phyloP scores from a whole-genome alignment of 805 yeast species.

The Blastobotrys robertii region DNA sequence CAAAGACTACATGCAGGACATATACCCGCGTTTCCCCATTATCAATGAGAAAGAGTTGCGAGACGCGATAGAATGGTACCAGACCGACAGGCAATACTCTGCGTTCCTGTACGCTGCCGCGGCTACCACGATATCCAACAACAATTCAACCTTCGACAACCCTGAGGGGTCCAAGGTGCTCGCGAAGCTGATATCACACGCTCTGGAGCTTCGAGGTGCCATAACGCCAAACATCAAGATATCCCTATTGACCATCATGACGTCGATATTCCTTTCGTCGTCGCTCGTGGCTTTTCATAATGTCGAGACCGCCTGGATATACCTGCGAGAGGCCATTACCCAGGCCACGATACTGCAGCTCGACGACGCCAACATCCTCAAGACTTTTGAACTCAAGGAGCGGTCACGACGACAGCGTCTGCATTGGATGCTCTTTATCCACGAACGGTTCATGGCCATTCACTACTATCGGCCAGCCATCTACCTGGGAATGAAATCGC shows the following conservation, averaged over 20 bases:
- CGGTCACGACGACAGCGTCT: conserved; percentile 7
- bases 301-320: conserved; percentile 9
- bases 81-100: conserved; percentile 3
- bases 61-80: conserved; percentile 2
- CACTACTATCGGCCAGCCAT: conserved; percentile 8
- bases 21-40: conserved; percentile 10
- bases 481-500: not conserved
- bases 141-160: not conserved
- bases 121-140: conserved; percentile 7
- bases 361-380: not conserved
- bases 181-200: conserved; percentile 4
- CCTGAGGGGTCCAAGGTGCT: conserved; percentile 1
- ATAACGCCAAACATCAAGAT: conserved; percentile 2
- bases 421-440: conserved; percentile 12
- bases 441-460: conserved; percentile 12
- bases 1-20: conserved; percentile 3
- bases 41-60: conserved; percentile 6
- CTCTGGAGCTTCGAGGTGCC: conserved; percentile 7
- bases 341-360: conserved; percentile 6
- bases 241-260: conserved; percentile 4
- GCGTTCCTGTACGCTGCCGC: conserved; percentile 7
- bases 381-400: conserved; percentile 1
- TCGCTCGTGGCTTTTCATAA: conserved; percentile 6
- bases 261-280: conserved; percentile 5
- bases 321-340: conserved; percentile 12